Conservation (phyloP, 768 basidiomycete species). For the Mycena amicta region DNA sequence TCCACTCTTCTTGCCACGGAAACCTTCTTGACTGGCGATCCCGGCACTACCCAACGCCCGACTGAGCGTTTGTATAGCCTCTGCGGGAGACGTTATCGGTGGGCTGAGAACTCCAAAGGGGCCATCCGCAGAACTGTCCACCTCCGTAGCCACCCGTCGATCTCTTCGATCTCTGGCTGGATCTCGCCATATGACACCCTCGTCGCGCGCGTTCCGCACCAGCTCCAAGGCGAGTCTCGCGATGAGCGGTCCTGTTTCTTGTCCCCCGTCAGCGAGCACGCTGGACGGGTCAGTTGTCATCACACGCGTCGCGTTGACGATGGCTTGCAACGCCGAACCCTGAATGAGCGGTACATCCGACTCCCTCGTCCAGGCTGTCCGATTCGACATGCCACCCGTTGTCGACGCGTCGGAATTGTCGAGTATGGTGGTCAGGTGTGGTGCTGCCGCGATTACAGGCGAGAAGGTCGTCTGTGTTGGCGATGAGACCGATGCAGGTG, state of each 20-base stretch:
- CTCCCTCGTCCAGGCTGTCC: slow-evolving; percentile 19
- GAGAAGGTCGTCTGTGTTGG: slow-evolving; percentile 43
- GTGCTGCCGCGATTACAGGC: slow-evolving; percentile 41
- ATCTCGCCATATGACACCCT: slow-evolving; percentile 51
- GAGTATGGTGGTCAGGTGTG: slow-evolving; percentile 45
- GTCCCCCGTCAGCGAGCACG: slow-evolving; percentile 71
- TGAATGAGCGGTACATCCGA: slow-evolving; percentile 43
- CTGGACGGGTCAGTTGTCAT: slow-evolving; percentile 81
- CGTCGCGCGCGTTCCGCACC: slow-evolving; percentile 68
- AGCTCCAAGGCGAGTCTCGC: slow-evolving; percentile 67
- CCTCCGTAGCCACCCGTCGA: slow-evolving; percentile 24
- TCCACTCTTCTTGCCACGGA: slow-evolving; percentile 16
- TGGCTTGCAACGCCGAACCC: slow-evolving; percentile 72
- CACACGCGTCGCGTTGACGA: slow-evolving; percentile 82
- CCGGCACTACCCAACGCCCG: slow-evolving; percentile 43
- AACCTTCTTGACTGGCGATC: slow-evolving; percentile 11
- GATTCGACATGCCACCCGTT: slow-evolving; percentile 21
- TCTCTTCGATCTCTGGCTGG: slow-evolving; percentile 54
- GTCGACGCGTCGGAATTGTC: slow-evolving; percentile 33
- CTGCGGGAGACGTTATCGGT: slow-evolving; percentile 34
- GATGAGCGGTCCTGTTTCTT: slow-evolving; percentile 63
- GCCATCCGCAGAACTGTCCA: slow-evolving; percentile 28
- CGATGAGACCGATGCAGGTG: slow-evolving; percentile 38
- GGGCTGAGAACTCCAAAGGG: slow-evolving; percentile 48
- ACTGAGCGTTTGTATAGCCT: slow-evolving; percentile 48